phyloP scores from a whole-genome alignment of 106 monocot species.

The Dendrobium officinale region DNA sequence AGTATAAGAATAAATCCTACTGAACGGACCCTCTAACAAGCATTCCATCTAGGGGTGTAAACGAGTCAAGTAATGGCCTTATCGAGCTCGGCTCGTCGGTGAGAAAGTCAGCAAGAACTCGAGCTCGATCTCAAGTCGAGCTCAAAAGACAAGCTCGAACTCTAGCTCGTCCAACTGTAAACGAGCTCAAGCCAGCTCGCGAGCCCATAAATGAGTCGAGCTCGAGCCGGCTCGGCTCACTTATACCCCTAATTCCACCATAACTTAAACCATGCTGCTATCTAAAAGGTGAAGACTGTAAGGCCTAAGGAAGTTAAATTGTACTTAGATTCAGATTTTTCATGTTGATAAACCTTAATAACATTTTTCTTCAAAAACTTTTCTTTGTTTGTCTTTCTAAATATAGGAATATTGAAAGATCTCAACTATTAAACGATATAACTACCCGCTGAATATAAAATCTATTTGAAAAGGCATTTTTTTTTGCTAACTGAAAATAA shows the following conservation, averaged over 20 bases:
- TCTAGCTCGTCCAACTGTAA: no score
- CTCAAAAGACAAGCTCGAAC: no score
- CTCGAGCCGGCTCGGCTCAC: no score
- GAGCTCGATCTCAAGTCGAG: no score
- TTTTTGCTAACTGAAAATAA: background rate
- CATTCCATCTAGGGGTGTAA: no score
- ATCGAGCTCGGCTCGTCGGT: no score
- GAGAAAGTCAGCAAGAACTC: no score
- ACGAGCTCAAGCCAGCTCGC: no score
- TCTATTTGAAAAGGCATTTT: background rate
- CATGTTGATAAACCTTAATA: background rate
- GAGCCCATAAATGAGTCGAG: no score
- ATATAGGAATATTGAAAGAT: background rate
- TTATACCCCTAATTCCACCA: background rate
- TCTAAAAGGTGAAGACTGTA: background rate
- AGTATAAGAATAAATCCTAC: background rate
- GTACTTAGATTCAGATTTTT: background rate
- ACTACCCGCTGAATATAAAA: background rate
- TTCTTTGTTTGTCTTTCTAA: background rate
- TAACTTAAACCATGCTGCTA: background rate
- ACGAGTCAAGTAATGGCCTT: no score
- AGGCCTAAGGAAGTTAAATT: background rate
- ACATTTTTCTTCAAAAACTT: background rate
- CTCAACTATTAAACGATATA: background rate
- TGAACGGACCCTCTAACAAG: background rate